phyloP scores from a whole-genome alignment of 2,329 filamentous ascomycete genomes.

The Xylaria sp. region DNA sequence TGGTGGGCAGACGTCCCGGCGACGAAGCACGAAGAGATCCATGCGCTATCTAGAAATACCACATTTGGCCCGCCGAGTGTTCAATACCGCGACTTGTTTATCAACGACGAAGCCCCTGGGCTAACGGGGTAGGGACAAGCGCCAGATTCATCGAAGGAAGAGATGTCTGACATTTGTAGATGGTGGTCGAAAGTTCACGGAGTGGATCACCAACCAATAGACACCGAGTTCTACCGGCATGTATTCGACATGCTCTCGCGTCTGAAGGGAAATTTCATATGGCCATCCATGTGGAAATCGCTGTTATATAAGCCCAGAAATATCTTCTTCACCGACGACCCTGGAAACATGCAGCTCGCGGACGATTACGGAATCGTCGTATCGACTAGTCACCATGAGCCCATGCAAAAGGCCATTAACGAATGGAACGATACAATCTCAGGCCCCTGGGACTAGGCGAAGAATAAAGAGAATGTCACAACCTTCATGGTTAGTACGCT shows the following conservation, averaged over 20 bases:
- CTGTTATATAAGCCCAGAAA: conserved; percentile 53
- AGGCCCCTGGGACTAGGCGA: conserved; percentile 65
- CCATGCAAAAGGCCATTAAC: conserved; percentile 65
- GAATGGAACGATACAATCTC: conserved; percentile 50
- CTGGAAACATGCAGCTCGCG: conserved; percentile 61
- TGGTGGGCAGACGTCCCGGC: conserved; percentile 65
- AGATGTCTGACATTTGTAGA: conserved; percentile 54
- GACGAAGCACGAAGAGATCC: conserved; percentile 54
- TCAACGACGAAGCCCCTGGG: conserved; percentile 67
- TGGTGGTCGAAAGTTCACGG: conserved; percentile 60
- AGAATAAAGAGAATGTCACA: conserved; percentile 60
- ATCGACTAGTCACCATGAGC: conserved; percentile 69
- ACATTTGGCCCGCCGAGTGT: conserved; percentile 60
- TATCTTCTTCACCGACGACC: conserved; percentile 68
- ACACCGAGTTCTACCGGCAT: conserved; percentile 62
- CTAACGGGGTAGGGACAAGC: conserved; percentile 43
- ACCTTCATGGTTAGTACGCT: too few species aligned
- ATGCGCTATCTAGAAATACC: conserved; percentile 53
- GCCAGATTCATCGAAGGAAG: conserved; percentile 34
- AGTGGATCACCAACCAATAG: conserved; percentile 52
- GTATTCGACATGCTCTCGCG: conserved; percentile 69
- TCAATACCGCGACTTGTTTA: conserved; percentile 66
- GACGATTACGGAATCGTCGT: conserved; percentile 69
- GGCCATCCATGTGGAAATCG: conserved; percentile 69
- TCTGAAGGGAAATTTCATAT: conserved; percentile 68